Percentiles rank a stretch among this genome's conserved stretches.
Conservation (phyloP, 2,329 filamentous ascomycete genomes). For the Aspergillus floridensis region DNA sequence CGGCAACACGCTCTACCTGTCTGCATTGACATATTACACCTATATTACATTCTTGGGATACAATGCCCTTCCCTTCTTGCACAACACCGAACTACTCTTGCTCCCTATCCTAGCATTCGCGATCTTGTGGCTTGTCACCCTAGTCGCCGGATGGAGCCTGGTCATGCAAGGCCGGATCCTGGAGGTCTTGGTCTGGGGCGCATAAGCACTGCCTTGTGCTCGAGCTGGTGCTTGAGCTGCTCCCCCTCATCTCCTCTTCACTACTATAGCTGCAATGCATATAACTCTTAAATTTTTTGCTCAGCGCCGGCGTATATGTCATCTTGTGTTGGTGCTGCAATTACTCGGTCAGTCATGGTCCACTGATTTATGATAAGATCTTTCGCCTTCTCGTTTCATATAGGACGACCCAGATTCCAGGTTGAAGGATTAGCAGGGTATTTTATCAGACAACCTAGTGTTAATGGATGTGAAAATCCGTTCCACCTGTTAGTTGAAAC, state of each 20-base stretch:
- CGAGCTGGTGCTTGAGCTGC: not conserved
- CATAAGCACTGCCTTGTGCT: conserved; percentile 22
- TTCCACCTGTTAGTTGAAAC: too few species aligned
- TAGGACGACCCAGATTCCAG: too few species aligned
- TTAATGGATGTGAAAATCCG: too few species aligned
- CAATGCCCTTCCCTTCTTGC: conserved; percentile 65
- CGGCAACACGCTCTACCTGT: conserved; percentile 65
- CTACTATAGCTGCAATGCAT: not conserved
- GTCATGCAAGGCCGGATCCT: conserved; percentile 45
- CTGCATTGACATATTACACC: conserved; percentile 64
- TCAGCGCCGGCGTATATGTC: conserved; percentile 29
- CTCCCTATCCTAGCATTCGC: conserved; percentile 60
- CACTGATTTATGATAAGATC: not conserved
- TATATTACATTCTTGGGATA: conserved; percentile 69
- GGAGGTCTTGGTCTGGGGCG: conserved; percentile 45
- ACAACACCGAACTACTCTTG: conserved; percentile 65
- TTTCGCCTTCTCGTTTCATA: too few species aligned
- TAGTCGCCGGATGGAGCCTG: conserved; percentile 48
- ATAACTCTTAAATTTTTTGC: conserved; percentile 8
- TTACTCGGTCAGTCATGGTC: not conserved
- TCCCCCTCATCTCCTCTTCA: not conserved
- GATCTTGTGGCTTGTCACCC: conserved; percentile 57
- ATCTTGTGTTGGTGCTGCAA: conserved; percentile 1
- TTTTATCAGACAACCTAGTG: too few species aligned
- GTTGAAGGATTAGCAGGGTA: too few species aligned